These are phyloP conservation scores for Alternaria triticimaculans DNA, from an alignment of 2,329 filamentous ascomycete species.

Conservation along the genomic window DNA sequence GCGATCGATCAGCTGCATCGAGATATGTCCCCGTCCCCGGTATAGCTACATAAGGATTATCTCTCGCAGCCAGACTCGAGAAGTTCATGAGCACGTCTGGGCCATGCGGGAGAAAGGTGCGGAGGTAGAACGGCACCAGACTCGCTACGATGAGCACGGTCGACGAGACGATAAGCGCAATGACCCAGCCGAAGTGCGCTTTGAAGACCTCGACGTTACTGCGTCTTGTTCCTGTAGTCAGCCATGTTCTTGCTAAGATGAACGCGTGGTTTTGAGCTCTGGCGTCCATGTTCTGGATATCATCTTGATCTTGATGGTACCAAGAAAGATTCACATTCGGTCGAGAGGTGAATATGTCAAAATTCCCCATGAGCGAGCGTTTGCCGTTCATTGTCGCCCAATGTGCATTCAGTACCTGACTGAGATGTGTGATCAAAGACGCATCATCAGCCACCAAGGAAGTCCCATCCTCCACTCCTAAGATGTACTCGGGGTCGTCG, in stretches of 20 bases:
- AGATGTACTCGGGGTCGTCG: not conserved
- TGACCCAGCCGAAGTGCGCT: not conserved
- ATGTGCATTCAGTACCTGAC: not conserved
- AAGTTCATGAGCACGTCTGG: not conserved
- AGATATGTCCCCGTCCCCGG: not conserved
- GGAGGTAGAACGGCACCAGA: not conserved
- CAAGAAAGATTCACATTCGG: not conserved
- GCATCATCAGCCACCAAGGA: too few species aligned
- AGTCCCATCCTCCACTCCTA: not conserved
- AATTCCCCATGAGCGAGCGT: not conserved
- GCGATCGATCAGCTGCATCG: not conserved
- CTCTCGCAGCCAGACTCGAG: not conserved
- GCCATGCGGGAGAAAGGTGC: not conserved
- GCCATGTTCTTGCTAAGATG: not conserved
- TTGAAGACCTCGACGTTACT: not conserved
- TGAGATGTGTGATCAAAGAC: not conserved
- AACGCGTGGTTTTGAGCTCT: too few species aligned
- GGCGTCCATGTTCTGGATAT: fast-evolving
- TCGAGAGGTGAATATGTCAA: not conserved
- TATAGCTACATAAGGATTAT: not conserved
- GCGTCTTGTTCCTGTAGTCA: not conserved
- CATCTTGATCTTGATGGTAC: not conserved
- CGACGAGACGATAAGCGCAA: not conserved
- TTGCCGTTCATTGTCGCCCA: not conserved
- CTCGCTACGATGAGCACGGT: not conserved